phyloP scores from a whole-genome alignment of 179 eudicot species.

The Silene vulgaris region DNA sequence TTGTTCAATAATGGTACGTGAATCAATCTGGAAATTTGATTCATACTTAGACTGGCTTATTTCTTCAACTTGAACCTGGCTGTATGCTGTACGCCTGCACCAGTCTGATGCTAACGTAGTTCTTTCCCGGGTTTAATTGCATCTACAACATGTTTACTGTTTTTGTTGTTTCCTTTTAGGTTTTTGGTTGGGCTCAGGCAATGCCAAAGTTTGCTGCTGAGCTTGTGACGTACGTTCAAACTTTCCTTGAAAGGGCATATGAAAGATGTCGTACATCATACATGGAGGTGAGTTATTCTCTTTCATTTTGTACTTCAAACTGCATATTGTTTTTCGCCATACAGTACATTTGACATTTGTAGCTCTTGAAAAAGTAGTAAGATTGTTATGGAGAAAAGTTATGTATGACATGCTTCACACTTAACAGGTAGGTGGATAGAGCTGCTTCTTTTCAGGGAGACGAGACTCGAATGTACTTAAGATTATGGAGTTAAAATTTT shows the following conservation, averaged over 20 bases:
- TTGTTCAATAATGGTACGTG: neutral
- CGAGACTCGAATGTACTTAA: neutral
- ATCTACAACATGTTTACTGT: neutral
- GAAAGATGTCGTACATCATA: constrained; percentile 99
- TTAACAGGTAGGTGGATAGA: neutral
- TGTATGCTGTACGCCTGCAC: neutral
- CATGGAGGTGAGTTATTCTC: constrained; percentile 59
- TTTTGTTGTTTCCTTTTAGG: constrained; percentile 38
- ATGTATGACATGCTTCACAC: neutral
- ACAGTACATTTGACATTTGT: neutral
- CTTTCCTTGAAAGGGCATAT: constrained; percentile 92
- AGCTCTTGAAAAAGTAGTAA: too few species aligned
- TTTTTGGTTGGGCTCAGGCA: constrained; percentile 98
- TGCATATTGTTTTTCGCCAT: neutral
- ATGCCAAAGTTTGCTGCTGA: constrained; percentile 94
- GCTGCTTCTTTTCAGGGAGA: neutral
- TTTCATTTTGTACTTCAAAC: constrained; percentile 10
- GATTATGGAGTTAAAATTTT: neutral
- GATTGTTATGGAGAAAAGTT: neutral
- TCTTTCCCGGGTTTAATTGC: neutral
- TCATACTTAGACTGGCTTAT: neutral
- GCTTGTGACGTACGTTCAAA: constrained; percentile 80
- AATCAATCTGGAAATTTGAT: neutral
- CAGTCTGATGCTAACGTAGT: constrained; percentile 7
- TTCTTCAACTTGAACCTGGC: neutral